Percentiles rank a stretch among this genome's conserved stretches.
Evolutionary conservation across 2,329 filamentous ascomycete genomes (phyloP).

Genomic region (Geosmithia flava): DNA sequence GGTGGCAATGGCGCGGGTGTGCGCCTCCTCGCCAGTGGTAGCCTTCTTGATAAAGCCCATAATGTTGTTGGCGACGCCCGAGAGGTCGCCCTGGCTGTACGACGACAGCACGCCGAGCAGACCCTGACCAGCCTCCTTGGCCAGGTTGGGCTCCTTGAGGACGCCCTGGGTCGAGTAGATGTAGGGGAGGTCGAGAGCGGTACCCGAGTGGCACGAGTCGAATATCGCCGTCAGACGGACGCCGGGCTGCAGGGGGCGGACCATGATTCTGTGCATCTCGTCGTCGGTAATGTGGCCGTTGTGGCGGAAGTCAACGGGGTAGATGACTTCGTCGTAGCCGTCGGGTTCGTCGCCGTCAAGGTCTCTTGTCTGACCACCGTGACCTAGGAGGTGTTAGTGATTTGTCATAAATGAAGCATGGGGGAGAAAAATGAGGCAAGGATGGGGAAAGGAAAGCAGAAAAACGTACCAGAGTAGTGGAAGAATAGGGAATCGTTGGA

Average conservation of each 20-base stretch:
- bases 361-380: slow-evolving; percentile 73
- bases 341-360: slow-evolving; percentile 71
- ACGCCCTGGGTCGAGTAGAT: slow-evolving; percentile 58
- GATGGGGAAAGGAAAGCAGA: no score
- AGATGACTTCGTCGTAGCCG: slow-evolving; percentile 74
- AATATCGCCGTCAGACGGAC: slow-evolving; percentile 51
- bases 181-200: slow-evolving; percentile 53
- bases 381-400: slow-evolving; percentile 30
- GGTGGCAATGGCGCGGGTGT: slow-evolving; percentile 68
- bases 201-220: slow-evolving; percentile 56
- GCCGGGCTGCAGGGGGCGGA: slow-evolving; percentile 40
- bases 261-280: slow-evolving; percentile 68
- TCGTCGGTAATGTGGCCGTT: slow-evolving; percentile 76
- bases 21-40: slow-evolving; percentile 66
- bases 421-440: not conserved
- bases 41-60: slow-evolving; percentile 85
- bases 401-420: slow-evolving; percentile 4
- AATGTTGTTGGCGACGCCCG: slow-evolving; percentile 68
- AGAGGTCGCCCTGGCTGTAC: slow-evolving; percentile 60
- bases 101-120: slow-evolving; percentile 47
- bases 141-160: slow-evolving; percentile 56
- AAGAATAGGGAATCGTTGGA: slow-evolving; percentile 95
- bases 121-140: slow-evolving; percentile 55
- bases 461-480: slow-evolving; percentile 72
- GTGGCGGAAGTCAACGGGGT: slow-evolving; percentile 69